A percentile compares a stretch with the other conserved stretches of the same genome.
These are phyloP conservation scores for Pseudopediastrum boryanum DNA, from an alignment of 139 green algal species.

Conservation along the genomic window DNA sequence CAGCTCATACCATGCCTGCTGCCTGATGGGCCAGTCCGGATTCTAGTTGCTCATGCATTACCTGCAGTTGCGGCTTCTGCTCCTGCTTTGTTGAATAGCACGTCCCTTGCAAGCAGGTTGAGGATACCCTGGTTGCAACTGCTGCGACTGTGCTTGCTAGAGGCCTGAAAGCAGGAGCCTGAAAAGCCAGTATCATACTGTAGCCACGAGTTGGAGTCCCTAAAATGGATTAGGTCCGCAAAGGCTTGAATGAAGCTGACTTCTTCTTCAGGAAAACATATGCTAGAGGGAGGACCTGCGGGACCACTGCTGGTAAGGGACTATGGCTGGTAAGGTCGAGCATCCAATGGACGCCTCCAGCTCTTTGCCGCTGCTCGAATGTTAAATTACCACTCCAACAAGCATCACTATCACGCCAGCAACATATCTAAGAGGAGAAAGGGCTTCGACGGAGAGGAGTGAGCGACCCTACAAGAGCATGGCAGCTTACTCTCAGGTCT, in stretches of 20 bases:
- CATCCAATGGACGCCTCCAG: not conserved
- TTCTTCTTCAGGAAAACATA: constrained; percentile 52
- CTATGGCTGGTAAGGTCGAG: not conserved
- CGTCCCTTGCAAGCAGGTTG: not conserved
- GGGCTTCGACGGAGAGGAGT: constrained; percentile 16
- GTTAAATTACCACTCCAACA: constrained; percentile 47
- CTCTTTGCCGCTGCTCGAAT: no score
- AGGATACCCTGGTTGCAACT: not conserved
- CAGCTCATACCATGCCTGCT: no score
- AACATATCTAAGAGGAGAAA: constrained; percentile 35
- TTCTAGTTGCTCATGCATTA: not conserved
- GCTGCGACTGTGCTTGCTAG: not conserved
- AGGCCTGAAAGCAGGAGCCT: not conserved
- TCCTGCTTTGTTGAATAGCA: not conserved
- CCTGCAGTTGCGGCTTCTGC: not conserved
- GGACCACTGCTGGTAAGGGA: not conserved
- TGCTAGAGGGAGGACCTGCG: constrained; percentile 45
- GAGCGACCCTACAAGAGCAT: no score
- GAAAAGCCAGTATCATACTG: not conserved
- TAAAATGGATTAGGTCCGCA: constrained; percentile 27
- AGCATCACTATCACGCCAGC: constrained; percentile 45
- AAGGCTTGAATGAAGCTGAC: constrained; percentile 25
- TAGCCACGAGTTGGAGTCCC: not conserved
- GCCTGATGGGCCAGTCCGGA: no score
- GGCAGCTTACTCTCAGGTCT: no score